Conservation (phyloP, 129 eudicot species). For the Arctium minus region DNA sequence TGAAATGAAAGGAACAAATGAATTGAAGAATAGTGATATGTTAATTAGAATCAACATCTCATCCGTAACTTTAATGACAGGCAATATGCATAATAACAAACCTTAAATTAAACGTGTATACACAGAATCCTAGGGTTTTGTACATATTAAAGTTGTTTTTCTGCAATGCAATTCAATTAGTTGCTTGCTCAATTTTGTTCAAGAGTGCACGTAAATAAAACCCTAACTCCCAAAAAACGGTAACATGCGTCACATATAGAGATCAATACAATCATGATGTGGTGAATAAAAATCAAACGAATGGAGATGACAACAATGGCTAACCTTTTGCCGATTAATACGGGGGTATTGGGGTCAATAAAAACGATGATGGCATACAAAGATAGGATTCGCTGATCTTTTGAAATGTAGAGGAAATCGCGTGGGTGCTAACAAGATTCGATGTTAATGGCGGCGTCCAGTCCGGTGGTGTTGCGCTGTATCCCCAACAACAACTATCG, state of each 20-base stretch:
- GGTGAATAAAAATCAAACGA: conserved; percentile 1
- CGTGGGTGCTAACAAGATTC: background rate
- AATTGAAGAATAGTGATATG: background rate
- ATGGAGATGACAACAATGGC: background rate
- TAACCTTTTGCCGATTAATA: conserved; percentile 19
- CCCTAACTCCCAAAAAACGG: conserved; percentile 15
- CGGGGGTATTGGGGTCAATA: conserved; percentile 9
- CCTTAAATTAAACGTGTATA: background rate
- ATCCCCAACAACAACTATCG: conserved; percentile 20
- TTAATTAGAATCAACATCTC: background rate
- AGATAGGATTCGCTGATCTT: conserved; percentile 1
- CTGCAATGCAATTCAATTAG: background rate
- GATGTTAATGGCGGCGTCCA: conserved; percentile 12
- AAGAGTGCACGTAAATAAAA: conserved; percentile 1
- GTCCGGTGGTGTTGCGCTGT: conserved; percentile 19
- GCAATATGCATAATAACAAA: background rate
- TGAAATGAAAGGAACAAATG: background rate
- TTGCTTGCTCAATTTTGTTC: background rate
- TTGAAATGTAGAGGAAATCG: conserved; percentile 1
- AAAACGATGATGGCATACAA: conserved; percentile 12
- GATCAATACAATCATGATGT: background rate
- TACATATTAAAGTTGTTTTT: background rate
- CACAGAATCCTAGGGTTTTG: conserved; percentile 23
- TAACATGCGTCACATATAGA: background rate
- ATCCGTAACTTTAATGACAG: background rate